Conservation (phyloP, 768 basidiomycete genomes). For the Candolleomyces aberdarensis region DNA sequence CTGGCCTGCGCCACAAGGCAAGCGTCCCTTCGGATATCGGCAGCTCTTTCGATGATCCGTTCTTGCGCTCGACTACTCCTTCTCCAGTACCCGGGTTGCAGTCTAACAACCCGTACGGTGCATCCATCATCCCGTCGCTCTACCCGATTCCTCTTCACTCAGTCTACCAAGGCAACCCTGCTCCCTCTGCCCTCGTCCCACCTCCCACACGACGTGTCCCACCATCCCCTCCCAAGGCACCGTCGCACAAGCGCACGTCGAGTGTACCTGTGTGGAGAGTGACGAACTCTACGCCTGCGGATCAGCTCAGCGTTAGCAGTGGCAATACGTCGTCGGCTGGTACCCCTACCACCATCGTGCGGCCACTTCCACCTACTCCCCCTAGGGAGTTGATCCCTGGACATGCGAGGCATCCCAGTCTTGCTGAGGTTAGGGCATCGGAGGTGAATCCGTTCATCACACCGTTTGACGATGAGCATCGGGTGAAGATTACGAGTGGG, state of each 20-base stretch:
- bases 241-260: slow-evolving; percentile 21
- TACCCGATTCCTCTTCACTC: slow-evolving; percentile 17
- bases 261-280: slow-evolving; percentile 20
- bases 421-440: slow-evolving; percentile 39
- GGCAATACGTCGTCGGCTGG: slow-evolving; percentile 8
- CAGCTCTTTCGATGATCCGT: slow-evolving; percentile 1
- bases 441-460: slow-evolving; percentile 63
- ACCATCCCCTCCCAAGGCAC: slow-evolving; percentile 13
- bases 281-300: slow-evolving; percentile 20
- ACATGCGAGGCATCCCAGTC: slow-evolving; percentile 11
- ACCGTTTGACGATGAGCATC: slow-evolving; percentile 74
- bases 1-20: not conserved
- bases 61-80: not conserved
- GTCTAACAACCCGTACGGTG: not conserved
- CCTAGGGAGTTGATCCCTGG: slow-evolving; percentile 15
- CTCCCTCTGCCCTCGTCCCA: slow-evolving; percentile 17
- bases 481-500: slow-evolving; percentile 18
- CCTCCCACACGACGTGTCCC: slow-evolving; percentile 6
- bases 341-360: not conserved
- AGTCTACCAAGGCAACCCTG: slow-evolving; percentile 8
- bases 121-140: not conserved
- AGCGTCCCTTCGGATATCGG: slow-evolving; percentile 3
- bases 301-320: slow-evolving; percentile 14
- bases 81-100: too few species aligned
- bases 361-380: slow-evolving; percentile 5